Percentiles rank a stretch among this genome's conserved stretches.
phyloP scores from a whole-genome alignment of 2,329 filamentous ascomycete species.

The Mollisia scopiformis region DNA sequence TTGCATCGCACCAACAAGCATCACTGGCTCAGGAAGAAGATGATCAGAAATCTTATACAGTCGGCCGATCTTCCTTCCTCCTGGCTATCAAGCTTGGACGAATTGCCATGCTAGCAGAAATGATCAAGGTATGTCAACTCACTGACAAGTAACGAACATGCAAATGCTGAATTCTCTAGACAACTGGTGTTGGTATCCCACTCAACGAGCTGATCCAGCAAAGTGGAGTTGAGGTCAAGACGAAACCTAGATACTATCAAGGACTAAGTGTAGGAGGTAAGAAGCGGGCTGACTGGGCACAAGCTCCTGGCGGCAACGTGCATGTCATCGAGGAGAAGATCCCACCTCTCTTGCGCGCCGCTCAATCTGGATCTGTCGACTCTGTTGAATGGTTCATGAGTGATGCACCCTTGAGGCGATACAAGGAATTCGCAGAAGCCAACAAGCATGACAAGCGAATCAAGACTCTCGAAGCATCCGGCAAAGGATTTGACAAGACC shows the following conservation, averaged over 20 bases:
- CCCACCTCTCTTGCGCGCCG: conserved; percentile 65
- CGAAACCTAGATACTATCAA: conserved; percentile 74
- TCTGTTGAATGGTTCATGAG: conserved; percentile 78
- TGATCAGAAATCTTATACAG: conserved; percentile 32
- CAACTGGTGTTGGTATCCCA: conserved; percentile 69
- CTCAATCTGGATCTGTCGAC: conserved; percentile 60
- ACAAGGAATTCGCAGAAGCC: conserved; percentile 67
- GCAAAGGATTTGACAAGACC: conserved; percentile 65
- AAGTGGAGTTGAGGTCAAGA: conserved; percentile 63
- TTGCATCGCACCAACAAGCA: conserved; percentile 30
- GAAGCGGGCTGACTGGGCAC: conserved; percentile 76
- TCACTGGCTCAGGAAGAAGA: conserved; percentile 30
- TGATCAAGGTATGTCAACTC: conserved; percentile 54
- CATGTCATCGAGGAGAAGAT: conserved; percentile 45
- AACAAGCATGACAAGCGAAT: conserved; percentile 65
- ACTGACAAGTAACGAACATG: not conserved
- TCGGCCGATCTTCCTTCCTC: conserved; percentile 42
- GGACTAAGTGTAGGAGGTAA: conserved; percentile 76
- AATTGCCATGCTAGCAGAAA: conserved; percentile 59
- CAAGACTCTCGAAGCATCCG: conserved; percentile 59
- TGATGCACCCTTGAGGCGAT: conserved; percentile 68
- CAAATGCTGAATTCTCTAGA: conserved; percentile 18
- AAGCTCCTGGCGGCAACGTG: conserved; percentile 58
- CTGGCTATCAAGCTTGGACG: conserved; percentile 51
- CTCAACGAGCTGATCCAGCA: conserved; percentile 67